phyloP scores from a whole-genome alignment of 1,284 basidiomycete genomes.

The Pseudozyma hubeiensis region DNA sequence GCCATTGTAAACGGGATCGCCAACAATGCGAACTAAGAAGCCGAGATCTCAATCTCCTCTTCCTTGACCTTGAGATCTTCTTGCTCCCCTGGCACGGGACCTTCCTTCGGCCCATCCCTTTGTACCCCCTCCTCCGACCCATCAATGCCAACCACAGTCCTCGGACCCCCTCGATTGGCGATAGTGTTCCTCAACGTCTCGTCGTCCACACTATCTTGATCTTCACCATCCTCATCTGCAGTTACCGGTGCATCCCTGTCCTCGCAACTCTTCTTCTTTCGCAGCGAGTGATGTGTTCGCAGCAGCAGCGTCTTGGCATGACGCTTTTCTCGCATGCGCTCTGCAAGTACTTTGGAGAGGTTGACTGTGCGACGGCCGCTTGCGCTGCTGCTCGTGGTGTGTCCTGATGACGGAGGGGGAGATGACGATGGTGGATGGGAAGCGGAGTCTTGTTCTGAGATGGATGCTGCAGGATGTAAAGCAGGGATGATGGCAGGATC shows the following conservation, averaged over 20 bases:
- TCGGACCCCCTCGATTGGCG: conserved; percentile 5
- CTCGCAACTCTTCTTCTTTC: conserved; percentile 1
- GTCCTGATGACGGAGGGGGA: not conserved
- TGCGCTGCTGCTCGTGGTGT: not conserved
- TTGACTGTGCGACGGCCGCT: conserved; percentile 8
- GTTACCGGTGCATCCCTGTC: no score
- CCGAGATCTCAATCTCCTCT: no score
- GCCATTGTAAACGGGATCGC: no score
- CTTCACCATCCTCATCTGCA: not conserved
- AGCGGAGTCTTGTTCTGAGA: not conserved
- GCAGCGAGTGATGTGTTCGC: conserved; percentile 35
- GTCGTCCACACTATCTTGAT: not conserved
- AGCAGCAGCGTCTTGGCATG: conserved; percentile 31
- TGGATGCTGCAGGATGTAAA: not conserved
- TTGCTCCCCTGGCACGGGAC: no score
- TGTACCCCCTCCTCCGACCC: not conserved
- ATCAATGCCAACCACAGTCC: not conserved
- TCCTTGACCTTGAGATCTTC: no score
- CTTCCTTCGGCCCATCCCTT: no score
- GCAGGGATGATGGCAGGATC: no score
- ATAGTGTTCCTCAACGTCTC: conserved; percentile 18
- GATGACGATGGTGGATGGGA: not conserved
- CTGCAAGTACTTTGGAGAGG: conserved; percentile 29
- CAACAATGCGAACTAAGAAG: no score
- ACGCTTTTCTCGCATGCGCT: conserved; percentile 28